Base-by-base conservation (phyloP, 2,329 filamentous ascomycete species). In the Elsinoe australis region DNA sequence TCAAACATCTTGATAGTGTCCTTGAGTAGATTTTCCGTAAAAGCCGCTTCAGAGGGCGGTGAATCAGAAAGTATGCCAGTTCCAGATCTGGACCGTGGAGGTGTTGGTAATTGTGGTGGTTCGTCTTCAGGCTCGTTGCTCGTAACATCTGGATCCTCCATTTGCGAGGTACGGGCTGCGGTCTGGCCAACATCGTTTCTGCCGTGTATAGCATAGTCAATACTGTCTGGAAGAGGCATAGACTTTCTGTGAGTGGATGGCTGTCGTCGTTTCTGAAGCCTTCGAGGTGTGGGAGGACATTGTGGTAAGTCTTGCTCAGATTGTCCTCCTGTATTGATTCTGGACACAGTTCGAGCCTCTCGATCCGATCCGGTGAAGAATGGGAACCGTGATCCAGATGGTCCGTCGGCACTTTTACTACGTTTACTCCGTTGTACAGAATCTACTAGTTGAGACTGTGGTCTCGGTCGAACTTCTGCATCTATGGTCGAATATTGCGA, bases 1-100 rank as follows among this genome's bases (percentile, higher is more conserved):
- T 71, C 68, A 52, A 69, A 71, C 3, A 72, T 54, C 6, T 70
- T 65, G 5, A 67, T 68, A 1, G 67, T 63, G 49, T 71, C 69
- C 5, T 65, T 63, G 36, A 70, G 69, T 0, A 70, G 64, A 18
- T 61, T 58, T 35, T 62, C 66, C 45, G 69, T 64, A 36, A 72
- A 72, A 3, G 47, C 48, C 32, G 31, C 52, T 51, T 18, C 39
- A 2, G 39, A 32, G 9, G 39, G 49, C 47, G 33, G 28, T 19
- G 28, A 19, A 7, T 46, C 26, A 10, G 36, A 26, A 10, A 42
- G 5, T 15, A 24, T 10, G 9, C 22, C 36, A 5, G 36, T 44
- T 6, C 39, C 24, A 15, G 39, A 26, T 19, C 24, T 44, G 5
- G 39, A 41, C 17, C 36, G 26, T 4, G 36, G 39, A 17, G 39